A percentile compares a stretch with the other conserved stretches of the same genome.
Evolutionary conservation across 2,329 filamentous ascomycete species (phyloP).

Genomic region (Stachybotrys elegans): DNA sequence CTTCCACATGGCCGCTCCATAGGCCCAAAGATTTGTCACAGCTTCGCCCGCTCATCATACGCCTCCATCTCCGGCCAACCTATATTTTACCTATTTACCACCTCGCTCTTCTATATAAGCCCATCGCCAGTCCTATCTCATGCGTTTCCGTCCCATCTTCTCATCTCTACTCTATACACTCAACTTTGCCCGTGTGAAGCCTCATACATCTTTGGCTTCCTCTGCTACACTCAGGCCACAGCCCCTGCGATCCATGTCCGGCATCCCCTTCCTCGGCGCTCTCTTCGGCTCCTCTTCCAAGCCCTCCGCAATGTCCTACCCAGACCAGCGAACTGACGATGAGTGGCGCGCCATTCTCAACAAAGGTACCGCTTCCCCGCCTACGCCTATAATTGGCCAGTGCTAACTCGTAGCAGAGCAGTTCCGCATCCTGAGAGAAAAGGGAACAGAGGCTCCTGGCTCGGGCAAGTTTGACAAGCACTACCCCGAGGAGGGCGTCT

Average conservation of each 20-base stretch:
- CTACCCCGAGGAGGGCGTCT: slow-evolving; percentile 68
- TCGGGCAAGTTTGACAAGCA: slow-evolving; percentile 87
- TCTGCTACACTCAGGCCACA: slow-evolving; percentile 18
- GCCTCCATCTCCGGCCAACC: neutral
- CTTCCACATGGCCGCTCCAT: too few species aligned
- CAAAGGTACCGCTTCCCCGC: slow-evolving; percentile 27
- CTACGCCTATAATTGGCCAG: neutral
- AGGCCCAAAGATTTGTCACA: slow-evolving; percentile 12
- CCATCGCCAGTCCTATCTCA: slow-evolving; percentile 24
- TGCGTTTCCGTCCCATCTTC: slow-evolving; percentile 46
- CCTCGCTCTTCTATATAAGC: slow-evolving; percentile 2
- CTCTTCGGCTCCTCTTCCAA: slow-evolving; percentile 63
- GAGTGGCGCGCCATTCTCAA: slow-evolving; percentile 88
- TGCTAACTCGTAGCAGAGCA: slow-evolving; percentile 60
- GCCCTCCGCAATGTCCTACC: slow-evolving; percentile 62
- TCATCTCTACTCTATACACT: slow-evolving; percentile 43
- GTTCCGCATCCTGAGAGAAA: slow-evolving; percentile 87
- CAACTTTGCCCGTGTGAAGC: slow-evolving; percentile 33
- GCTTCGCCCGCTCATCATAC: neutral
- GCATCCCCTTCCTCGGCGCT: slow-evolving; percentile 71
- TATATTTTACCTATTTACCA: neutral
- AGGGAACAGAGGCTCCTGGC: slow-evolving; percentile 81
- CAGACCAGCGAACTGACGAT: slow-evolving; percentile 72
- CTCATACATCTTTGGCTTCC: slow-evolving; percentile 13
- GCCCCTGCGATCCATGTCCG: slow-evolving; percentile 59